A percentile compares a stretch with the other conserved stretches of the same genome.
Conservation (phyloP, 1,139 yeast genomes). For the Suhomyces bribrorum region DNA sequence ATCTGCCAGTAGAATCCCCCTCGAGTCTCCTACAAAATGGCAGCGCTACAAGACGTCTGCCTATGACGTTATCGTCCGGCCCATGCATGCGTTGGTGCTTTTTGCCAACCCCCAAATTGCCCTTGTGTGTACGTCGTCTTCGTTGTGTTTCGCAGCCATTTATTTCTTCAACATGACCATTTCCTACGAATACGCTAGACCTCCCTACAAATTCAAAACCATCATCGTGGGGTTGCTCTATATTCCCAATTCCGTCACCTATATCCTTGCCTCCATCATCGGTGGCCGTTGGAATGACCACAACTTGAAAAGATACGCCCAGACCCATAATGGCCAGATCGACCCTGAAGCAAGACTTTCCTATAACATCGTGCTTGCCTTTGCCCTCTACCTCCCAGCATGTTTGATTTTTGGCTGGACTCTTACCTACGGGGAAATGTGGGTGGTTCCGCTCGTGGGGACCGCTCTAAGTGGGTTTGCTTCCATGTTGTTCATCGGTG, state of each 20-base stretch:
- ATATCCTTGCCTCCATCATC: conserved; percentile 66
- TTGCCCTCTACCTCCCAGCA: conserved; percentile 61
- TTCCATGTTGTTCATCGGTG: conserved; percentile 81
- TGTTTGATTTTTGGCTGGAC: conserved; percentile 84
- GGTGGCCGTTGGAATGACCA: conserved; percentile 83
- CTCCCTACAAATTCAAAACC: conserved; percentile 70
- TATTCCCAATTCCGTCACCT: conserved; percentile 81
- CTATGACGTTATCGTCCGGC: conserved; percentile 46
- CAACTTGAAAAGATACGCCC: conserved; percentile 55
- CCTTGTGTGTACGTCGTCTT: conserved; percentile 63
- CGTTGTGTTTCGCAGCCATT: conserved; percentile 65
- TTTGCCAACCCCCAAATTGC: conserved; percentile 73
- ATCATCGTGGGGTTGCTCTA: conserved; percentile 73
- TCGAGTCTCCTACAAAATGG: conserved; percentile 10
- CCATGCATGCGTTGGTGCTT: conserved; percentile 54
- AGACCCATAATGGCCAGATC: conserved; percentile 59
- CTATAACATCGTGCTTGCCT: conserved; percentile 70
- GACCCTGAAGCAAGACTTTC: conserved; percentile 81
- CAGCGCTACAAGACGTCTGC: conserved; percentile 17
- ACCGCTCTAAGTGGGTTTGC: conserved; percentile 82
- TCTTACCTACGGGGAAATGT: conserved; percentile 59
- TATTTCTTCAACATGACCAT: conserved; percentile 78
- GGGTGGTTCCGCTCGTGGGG: conserved; percentile 79
- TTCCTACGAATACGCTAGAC: conserved; percentile 58
- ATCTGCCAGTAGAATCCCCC: not conserved